phyloP scores from a whole-genome alignment of 345 rosid species.

The Eucalyptus sp. region DNA sequence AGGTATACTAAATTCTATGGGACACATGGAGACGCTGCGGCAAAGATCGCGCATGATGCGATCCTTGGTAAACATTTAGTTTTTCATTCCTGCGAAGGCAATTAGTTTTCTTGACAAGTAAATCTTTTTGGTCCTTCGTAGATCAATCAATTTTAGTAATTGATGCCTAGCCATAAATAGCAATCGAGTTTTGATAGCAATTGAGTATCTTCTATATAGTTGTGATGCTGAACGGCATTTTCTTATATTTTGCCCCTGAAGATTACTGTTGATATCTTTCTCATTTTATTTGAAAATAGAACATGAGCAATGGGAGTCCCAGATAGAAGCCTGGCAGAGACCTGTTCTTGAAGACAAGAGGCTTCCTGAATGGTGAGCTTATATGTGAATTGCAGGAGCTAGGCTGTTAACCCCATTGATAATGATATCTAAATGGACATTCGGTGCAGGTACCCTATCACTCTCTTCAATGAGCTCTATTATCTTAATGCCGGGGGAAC shows the following conservation, averaged over 20 bases:
- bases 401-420: not conserved
- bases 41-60: constrained; percentile 75
- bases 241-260: not conserved
- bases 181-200: not conserved
- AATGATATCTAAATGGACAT: too few species aligned
- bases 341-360: constrained; percentile 87
- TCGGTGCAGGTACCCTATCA: constrained; percentile 64
- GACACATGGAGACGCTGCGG: constrained; percentile 57
- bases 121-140: not conserved
- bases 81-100: not conserved
- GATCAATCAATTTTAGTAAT: not conserved
- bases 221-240: not conserved
- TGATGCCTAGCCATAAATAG: not conserved
- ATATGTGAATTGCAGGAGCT: not conserved
- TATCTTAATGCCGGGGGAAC: constrained; percentile 91
- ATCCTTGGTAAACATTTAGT: constrained; percentile 41
- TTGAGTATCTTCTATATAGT: not conserved
- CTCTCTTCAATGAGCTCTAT: constrained; percentile 91
- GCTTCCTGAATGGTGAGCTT: constrained; percentile 72
- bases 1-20: constrained; percentile 86
- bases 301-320: constrained; percentile 73
- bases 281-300: constrained; percentile 20
- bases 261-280: not conserved
- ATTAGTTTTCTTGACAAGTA: not conserved
- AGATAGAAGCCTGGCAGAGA: constrained; percentile 84